Percentiles rank a stretch among this genome's conserved stretches.
Conservation (phyloP, 257 asterid species). For the Echites panduratus region DNA sequence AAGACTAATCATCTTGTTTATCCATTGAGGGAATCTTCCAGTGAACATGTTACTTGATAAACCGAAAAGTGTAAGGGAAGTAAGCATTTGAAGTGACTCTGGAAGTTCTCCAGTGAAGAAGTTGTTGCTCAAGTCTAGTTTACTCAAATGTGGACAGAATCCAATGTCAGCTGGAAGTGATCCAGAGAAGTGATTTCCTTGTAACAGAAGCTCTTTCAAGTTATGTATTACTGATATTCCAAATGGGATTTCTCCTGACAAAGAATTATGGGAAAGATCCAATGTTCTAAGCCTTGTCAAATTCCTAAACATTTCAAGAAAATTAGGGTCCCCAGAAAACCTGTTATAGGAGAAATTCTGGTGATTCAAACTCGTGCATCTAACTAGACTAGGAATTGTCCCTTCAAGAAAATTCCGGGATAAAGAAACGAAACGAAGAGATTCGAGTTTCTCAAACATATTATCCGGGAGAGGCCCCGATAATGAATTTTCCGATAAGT, state of each 20-base stretch:
- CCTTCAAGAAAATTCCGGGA: conserved; percentile 61
- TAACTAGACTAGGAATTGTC: conserved; percentile 41
- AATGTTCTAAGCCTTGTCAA: conserved; percentile 59
- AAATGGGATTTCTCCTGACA: conserved; percentile 50
- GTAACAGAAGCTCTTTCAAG: conserved; percentile 53
- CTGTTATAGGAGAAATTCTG: conserved; percentile 57
- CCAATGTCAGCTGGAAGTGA: conserved; percentile 67
- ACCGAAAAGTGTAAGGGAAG: conserved; percentile 32
- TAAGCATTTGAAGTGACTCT: conserved; percentile 44
- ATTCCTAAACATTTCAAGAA: conserved; percentile 39
- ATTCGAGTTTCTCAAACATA: conserved; percentile 31
- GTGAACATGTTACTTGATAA: conserved; percentile 42
- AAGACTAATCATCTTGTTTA: conserved; percentile 38
- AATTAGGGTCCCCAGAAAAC: conserved; percentile 59
- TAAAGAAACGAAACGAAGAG: conserved; percentile 54
- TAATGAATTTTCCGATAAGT: conserved; percentile 55
- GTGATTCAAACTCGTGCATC: conserved; percentile 52
- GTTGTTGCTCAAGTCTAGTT: conserved; percentile 52
- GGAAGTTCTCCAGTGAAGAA: conserved; percentile 48
- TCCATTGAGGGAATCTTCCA: conserved; percentile 81
- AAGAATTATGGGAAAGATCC: conserved; percentile 61
- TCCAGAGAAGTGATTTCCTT: conserved; percentile 62
- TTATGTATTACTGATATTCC: conserved; percentile 51
- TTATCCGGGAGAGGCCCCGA: conserved; percentile 54
- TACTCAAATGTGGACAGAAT: conserved; percentile 54